Conservation (phyloP, 2,329 filamentous ascomycete genomes). For the Ascochyta koolunga region DNA sequence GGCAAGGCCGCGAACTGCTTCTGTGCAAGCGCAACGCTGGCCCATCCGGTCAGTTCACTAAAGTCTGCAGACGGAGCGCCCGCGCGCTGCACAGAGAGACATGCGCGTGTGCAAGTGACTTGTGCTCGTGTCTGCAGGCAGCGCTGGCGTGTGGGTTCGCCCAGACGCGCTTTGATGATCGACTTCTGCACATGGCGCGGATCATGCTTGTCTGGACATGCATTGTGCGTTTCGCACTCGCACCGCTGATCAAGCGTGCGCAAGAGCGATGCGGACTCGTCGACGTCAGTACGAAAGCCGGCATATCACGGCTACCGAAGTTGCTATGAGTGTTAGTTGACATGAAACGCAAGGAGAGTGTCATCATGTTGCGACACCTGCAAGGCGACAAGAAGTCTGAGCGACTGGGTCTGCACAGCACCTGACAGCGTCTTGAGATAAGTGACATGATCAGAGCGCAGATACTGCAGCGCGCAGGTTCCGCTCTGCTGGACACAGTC, state of each 20-base stretch:
- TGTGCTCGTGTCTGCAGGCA: conserved; percentile 4
- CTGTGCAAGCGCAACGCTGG: conserved; percentile 12
- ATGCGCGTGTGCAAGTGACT: conserved; percentile 17
- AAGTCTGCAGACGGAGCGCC: conserved; percentile 2
- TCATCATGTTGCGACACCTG: no score
- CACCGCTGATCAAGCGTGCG: not conserved
- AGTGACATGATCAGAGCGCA: not conserved
- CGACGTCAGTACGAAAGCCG: not conserved
- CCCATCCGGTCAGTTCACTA: not conserved
- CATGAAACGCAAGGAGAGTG: not conserved
- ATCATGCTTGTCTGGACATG: not conserved
- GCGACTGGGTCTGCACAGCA: not conserved
- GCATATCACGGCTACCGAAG: not conserved
- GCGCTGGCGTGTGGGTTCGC: not conserved
- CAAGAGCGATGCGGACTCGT: conserved; percentile 1
- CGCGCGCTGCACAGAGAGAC: not conserved
- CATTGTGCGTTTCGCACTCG: not conserved
- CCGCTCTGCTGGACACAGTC: not conserved
- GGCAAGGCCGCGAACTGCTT: conserved; percentile 2
- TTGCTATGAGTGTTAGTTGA: not conserved
- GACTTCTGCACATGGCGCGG: not conserved
- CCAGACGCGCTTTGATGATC: conserved; percentile 2
- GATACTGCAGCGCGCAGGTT: not conserved
- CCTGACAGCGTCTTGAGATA: not conserved
- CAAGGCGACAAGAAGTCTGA: not conserved